A percentile compares a stretch with the other conserved stretches of the same genome.
phyloP scores from a whole-genome alignment of 352 stramenopile genomes.

The Phytophthora hybrid region DNA sequence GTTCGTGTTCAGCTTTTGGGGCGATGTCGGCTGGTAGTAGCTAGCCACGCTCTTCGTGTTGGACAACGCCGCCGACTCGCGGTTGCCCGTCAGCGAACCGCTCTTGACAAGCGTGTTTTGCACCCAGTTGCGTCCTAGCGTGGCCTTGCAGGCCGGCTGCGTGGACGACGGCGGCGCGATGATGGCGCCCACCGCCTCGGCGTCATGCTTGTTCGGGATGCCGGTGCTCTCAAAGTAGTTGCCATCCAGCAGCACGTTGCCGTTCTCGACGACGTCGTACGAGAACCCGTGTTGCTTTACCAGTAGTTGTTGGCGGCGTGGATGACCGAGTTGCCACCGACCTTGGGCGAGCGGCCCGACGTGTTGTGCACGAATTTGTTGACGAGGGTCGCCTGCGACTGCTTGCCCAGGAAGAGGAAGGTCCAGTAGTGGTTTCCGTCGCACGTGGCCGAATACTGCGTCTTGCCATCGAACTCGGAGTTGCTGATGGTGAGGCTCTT shows the following conservation, averaged over 20 bases:
- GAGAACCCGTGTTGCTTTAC: not conserved
- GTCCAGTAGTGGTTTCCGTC: slow-evolving; percentile 2
- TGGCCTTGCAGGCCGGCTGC: no score
- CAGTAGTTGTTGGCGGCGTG: slow-evolving; percentile 1
- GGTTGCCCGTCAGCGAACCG: slow-evolving; percentile 12
- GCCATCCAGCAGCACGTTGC: not conserved
- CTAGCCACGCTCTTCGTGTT: slow-evolving; percentile 6
- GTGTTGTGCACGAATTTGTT: not conserved
- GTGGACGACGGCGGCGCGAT: not conserved
- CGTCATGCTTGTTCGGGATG: not conserved
- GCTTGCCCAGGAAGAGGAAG: slow-evolving; percentile 1
- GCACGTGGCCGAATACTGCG: not conserved
- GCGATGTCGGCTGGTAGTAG: slow-evolving; percentile 2
- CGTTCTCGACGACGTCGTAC: not conserved
- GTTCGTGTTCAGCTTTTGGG: slow-evolving; percentile 2
- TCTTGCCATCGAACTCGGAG: not conserved
- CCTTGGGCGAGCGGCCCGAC: not conserved
- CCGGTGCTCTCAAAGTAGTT: not conserved
- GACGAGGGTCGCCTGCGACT: not conserved
- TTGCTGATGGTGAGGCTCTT: not conserved
- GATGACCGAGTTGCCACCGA: not conserved
- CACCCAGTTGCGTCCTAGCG: slow-evolving; percentile 12
- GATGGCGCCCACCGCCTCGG: not conserved
- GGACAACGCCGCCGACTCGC: not conserved
- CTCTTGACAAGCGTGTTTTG: slow-evolving; percentile 32